phyloP scores from a whole-genome alignment of 164 flowering plant genomes.

The Chimonanthus salicifolius region DNA sequence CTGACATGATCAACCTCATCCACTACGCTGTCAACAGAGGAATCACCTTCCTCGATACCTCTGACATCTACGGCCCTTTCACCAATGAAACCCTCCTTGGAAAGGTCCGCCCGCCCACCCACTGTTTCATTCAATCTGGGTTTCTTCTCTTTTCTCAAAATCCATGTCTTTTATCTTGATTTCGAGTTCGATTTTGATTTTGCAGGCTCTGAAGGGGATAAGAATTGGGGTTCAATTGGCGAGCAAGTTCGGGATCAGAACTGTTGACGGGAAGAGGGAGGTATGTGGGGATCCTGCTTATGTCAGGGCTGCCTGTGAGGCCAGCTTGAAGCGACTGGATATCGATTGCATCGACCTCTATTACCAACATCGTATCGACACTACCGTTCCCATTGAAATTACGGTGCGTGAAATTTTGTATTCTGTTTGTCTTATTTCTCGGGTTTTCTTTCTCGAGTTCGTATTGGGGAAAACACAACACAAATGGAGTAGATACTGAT shows the following conservation, averaged over 20 bases:
- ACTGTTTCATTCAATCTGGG: background rate
- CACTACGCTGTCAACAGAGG: background rate
- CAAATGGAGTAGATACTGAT: no score
- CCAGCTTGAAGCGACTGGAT: conserved; percentile 13
- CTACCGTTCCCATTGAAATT: conserved; percentile 12
- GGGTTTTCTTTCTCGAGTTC: background rate
- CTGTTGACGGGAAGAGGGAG: conserved; percentile 13
- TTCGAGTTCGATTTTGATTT: background rate
- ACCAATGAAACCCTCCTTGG: conserved; percentile 3
- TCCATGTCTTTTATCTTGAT: background rate
- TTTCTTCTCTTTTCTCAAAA: background rate
- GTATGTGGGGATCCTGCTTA: conserved; percentile 11
- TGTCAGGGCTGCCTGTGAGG: conserved; percentile 11
- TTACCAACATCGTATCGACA: conserved; percentile 16
- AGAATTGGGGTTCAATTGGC: conserved; percentile 20
- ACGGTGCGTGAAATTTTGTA: conserved; percentile 3
- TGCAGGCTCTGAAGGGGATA: conserved; percentile 16
- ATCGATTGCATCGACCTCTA: conserved; percentile 16
- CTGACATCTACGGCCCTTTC: background rate
- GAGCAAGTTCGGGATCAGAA: conserved; percentile 17
- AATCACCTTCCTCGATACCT: conserved; percentile 2
- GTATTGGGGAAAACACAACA: background rate
- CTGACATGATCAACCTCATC: background rate
- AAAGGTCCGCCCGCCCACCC: background rate
- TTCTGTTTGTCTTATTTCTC: background rate